A percentile compares a stretch with the other conserved stretches of the same genome.
phyloP scores from a whole-genome alignment of 2,329 filamentous ascomycete genomes.

The Lachnellula willkommii region DNA sequence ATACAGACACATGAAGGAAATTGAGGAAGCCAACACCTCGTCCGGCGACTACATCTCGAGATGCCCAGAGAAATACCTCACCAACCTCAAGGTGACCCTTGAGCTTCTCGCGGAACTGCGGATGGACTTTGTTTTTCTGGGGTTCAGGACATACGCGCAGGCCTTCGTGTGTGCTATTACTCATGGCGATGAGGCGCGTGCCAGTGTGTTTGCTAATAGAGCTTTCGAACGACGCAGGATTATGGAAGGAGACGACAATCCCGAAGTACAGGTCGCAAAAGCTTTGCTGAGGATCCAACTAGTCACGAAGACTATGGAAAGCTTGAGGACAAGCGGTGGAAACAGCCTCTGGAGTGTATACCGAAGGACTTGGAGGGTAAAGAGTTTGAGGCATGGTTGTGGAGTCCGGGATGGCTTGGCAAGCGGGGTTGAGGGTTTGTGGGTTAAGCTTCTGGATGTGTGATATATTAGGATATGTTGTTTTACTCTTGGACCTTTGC shows the following conservation, averaged over 20 bases:
- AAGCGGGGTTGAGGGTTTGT: no score
- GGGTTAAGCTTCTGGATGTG: no score
- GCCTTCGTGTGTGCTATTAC: background rate
- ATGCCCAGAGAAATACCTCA: no score
- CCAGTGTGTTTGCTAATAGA: background rate
- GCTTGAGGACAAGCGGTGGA: background rate
- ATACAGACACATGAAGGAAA: no score
- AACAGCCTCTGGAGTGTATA: background rate
- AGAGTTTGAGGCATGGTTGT: background rate
- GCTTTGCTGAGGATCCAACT: background rate
- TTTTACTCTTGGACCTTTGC: no score
- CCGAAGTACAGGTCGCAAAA: background rate
- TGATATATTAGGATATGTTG: no score
- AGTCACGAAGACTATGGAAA: background rate
- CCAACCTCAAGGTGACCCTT: no score
- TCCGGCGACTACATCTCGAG: no score
- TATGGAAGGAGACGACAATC: background rate
- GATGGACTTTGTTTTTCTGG: background rate
- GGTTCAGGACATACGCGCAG: background rate
- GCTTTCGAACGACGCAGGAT: background rate
- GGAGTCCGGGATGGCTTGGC: background rate
- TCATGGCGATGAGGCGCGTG: background rate
- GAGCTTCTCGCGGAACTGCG: background rate
- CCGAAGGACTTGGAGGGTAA: background rate
- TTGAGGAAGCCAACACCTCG: no score